A percentile compares a stretch with the other conserved stretches of the same genome.
phyloP scores from a whole-genome alignment of 805 yeast genomes.

The Suhomyces sp. region DNA sequence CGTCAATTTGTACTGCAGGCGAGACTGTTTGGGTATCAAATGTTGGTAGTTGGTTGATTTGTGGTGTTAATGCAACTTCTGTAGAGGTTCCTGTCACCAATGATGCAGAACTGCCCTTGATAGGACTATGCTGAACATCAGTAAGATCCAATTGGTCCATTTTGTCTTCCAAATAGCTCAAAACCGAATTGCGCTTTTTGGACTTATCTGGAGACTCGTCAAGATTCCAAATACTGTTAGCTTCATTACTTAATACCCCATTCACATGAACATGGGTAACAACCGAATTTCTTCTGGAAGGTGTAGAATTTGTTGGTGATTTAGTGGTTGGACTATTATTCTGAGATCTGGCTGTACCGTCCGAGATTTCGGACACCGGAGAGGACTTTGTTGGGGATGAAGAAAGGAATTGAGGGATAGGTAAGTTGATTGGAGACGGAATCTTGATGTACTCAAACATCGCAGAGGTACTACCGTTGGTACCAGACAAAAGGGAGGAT shows the following conservation, averaged over 20 bases:
- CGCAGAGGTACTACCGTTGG: conserved; percentile 15
- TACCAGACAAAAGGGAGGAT: conserved; percentile 22
- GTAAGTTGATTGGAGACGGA: conserved; percentile 32
- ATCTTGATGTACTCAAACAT: conserved; percentile 35
- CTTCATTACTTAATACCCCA: conserved; percentile 36
- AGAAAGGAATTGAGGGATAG: conserved; percentile 37
- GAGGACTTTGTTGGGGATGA: conserved; percentile 38
- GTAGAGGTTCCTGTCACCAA: conserved; percentile 2
- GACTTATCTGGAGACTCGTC: conserved; percentile 17
- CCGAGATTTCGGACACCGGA: conserved; percentile 21
- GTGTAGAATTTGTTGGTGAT: conserved; percentile 3
- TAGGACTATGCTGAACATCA: conserved; percentile 26
- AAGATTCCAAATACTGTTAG: conserved; percentile 9
- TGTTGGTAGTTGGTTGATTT: conserved; percentile 30
- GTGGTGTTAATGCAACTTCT: conserved; percentile 22
- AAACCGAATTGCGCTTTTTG: conserved; percentile 38
- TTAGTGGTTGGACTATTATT: conserved; percentile 13
- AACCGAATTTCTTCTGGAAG: conserved; percentile 37
- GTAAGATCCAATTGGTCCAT: conserved; percentile 41
- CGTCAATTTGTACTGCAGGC: conserved; percentile 5
- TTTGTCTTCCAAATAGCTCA: conserved; percentile 44
- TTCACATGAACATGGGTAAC: conserved; percentile 45
- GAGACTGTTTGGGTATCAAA: conserved; percentile 19
- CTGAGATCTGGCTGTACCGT: conserved; percentile 7
- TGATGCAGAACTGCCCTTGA: conserved; percentile 8